phyloP scores from a whole-genome alignment of 1,284 basidiomycete genomes.

The Stereum hirsutum region DNA sequence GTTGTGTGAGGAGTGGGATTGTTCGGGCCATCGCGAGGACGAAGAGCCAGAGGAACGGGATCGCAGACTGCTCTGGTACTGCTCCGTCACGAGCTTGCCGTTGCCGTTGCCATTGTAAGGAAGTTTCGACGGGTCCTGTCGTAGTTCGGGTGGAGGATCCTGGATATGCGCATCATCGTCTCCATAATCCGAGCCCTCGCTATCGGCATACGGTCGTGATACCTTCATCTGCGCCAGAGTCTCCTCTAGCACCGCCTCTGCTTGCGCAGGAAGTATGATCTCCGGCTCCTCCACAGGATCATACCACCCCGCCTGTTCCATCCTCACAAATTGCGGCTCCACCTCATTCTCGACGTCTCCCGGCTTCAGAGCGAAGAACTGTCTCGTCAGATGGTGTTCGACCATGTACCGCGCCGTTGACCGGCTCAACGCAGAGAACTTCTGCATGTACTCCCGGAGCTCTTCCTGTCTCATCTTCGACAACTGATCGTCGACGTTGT shows the following conservation, averaged over 20 bases:
- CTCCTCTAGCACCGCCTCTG: slow-evolving; percentile 37
- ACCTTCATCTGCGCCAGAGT: slow-evolving; percentile 11
- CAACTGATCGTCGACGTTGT: slow-evolving; percentile 78
- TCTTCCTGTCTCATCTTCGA: slow-evolving; percentile 79
- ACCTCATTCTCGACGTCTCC: slow-evolving; percentile 77
- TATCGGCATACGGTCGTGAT: slow-evolving; percentile 13
- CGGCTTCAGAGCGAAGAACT: slow-evolving; percentile 81
- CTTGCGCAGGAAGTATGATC: slow-evolving; percentile 34
- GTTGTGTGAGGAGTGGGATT: slow-evolving; percentile 21
- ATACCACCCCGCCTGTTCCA: slow-evolving; percentile 42
- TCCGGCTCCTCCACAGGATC: slow-evolving; percentile 15
- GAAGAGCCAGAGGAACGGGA: slow-evolving; percentile 18
- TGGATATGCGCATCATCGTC: no score
- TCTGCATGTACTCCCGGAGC: slow-evolving; percentile 82
- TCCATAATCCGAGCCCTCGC: slow-evolving; percentile 17
- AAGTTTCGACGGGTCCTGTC: no score
- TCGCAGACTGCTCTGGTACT: slow-evolving; percentile 13
- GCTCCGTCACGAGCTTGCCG: slow-evolving; percentile 2
- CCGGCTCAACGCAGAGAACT: slow-evolving; percentile 61
- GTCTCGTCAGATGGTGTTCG: slow-evolving; percentile 72
- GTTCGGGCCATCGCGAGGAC: slow-evolving; percentile 20
- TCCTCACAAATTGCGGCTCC: slow-evolving; percentile 45
- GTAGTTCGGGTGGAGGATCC: no score
- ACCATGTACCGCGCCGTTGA: slow-evolving; percentile 75
- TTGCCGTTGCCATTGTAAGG: neutral